Evolutionary conservation across 768 basidiomycete genomes (phyloP), one percentile per base, ranked within the genome.

Genomic region (Mycena maculata): DNA sequence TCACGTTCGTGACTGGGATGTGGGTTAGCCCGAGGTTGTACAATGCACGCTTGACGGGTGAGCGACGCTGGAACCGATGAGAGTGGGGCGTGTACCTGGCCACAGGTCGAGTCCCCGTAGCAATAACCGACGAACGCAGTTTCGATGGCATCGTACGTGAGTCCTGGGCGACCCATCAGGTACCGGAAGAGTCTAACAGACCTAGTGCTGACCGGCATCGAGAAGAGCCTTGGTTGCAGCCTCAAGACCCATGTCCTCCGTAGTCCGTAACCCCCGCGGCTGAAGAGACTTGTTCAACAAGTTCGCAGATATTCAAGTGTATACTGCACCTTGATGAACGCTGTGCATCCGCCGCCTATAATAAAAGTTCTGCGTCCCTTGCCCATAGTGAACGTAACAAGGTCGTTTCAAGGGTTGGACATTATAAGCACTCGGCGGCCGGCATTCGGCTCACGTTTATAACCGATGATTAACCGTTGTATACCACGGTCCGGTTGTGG

Each of bases 231-330:
- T 95, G 1, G 92, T 93, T 1, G 92, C 87, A 1, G 94, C 94
- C 76, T 95, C 94, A 45, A 95, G 81, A 7, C 93, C 93, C 91
- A 95, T 94, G 71, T 94, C 92, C 67, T 93, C 91, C 0, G 92
- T 92, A 7, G 85, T 82, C 75, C 92, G 85, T 57, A 78, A 79
- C 18, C 85, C 89, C 71, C 88, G 86, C 16, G 91, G 93, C 92
- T 76, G 44, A 27, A 39, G 45, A 20, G 30, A 73, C 65, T 53
- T 42, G 38, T 63, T 54, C n/a, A 31, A 60, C 57, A 45, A n/a
- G n/a, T n/a, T n/a, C n/a, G n/a, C n/a, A n/a, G n/a, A n/a, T n/a
- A n/a, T n/a, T n/a, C n/a, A 23, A 42, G 33, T 5, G 6, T 28
- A 23, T 27, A 44, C 38, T 81, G 54, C 48, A 90, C 92, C 86